Evolutionary conservation across 2,329 filamentous ascomycete genomes (phyloP), one percentile per base, ranked within the genome.

Genomic region (Westerdykella sp.): DNA sequence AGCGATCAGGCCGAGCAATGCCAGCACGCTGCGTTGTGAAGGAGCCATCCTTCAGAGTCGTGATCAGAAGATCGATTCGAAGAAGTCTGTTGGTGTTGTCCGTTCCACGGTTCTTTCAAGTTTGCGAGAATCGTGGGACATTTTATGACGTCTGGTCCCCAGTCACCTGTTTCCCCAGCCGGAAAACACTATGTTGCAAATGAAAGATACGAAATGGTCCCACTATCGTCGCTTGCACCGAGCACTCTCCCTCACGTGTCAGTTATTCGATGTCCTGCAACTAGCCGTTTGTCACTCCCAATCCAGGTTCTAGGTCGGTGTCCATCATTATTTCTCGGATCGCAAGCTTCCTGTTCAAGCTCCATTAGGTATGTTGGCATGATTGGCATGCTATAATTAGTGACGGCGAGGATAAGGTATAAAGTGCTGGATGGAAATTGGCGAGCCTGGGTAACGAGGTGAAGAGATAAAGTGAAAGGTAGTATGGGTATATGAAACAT

Each of bases 401-500:
- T 22, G 40, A 9, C 37, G 9, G 9, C 34, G 36, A 42, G 39
- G 34, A 50, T 28, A 31, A 36, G 37, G 25, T 45, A 25, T 37
- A 30, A 16, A 40, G 25, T n/a, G 18, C 15, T 40, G 37, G 42
- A 35, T 16, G 52, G 49, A 59, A 10, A 57, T 58, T 56, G 53
- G 45, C 44, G 43, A 51, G 40, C 44, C 39, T 22, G 45, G 45
- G 44, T 41, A 43, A 48, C 45, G 28, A 23, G 48, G 43, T 52
- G 49, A 51, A 52, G 45, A 54, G 50, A 51, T 62, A 62, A 41
- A 62, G 58, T 62, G 45, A 14, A 46, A 28, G 46, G 42, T 54
- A 57, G 55, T 63, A 51, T 60, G 53, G 44, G 43, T 59, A 62
- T 49, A 64, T 64, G 60, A 52, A 50, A 51, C 55, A 48, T 46